phyloP scores from a whole-genome alignment of 306 rosid genomes.

The Senna tora region DNA sequence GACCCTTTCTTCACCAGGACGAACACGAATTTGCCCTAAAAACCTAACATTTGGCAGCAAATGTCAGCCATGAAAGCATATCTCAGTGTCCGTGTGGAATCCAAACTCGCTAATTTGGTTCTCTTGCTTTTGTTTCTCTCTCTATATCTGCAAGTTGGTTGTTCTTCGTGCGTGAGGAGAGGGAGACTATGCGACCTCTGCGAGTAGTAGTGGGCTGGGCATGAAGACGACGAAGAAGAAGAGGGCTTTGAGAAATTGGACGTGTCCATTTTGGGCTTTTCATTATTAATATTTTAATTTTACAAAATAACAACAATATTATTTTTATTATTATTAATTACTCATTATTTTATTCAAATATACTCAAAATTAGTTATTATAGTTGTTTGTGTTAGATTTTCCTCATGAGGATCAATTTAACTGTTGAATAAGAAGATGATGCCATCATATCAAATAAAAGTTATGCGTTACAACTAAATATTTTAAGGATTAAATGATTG shows the following conservation, averaged over 20 bases:
- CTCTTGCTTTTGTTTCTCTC: conserved; percentile 29
- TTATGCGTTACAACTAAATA: too few relatives aligned
- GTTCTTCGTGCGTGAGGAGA: conserved; percentile 48
- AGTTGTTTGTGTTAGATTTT: neutral
- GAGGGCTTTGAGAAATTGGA: conserved; percentile 70
- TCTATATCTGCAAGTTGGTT: conserved; percentile 42
- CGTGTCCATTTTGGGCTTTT: conserved; percentile 77
- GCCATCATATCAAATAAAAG: too few relatives aligned
- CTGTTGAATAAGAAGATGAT: too few relatives aligned
- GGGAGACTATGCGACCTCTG: conserved; percentile 87
- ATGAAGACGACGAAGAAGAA: conserved; percentile 68
- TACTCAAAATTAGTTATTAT: neutral
- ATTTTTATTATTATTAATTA: neutral
- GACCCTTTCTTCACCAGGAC: conserved; percentile 38
- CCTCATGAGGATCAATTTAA: neutral
- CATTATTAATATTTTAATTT: conserved; percentile 5
- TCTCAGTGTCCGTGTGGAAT: conserved; percentile 33
- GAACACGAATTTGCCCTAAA: conserved; percentile 56
- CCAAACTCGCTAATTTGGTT: conserved; percentile 48
- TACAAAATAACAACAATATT: neutral
- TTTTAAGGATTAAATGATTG: too few relatives aligned
- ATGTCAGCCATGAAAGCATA: conserved; percentile 70
- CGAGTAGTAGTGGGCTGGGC: conserved; percentile 90
- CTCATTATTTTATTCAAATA: neutral
- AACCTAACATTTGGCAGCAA: conserved; percentile 45